A percentile compares a stretch with the other conserved stretches of the same genome.
Evolutionary conservation across 345 rosid species (phyloP).

Genomic region (Eucalyptus coolabah): DNA sequence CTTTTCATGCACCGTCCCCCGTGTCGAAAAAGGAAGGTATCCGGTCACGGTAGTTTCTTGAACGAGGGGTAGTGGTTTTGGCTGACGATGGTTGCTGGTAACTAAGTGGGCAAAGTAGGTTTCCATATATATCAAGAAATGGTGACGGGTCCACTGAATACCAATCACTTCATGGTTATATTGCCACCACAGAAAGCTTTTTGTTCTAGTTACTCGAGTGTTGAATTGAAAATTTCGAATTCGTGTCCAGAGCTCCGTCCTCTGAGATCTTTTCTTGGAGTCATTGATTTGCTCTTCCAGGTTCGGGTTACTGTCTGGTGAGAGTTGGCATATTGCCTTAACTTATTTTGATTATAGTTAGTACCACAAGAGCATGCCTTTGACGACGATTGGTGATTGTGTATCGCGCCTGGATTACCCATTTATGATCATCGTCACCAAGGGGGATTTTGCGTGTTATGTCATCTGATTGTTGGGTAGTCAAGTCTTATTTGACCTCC

Average conservation of each 20-base stretch:
- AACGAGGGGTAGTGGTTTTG: neutral
- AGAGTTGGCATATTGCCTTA: neutral
- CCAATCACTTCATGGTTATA: neutral
- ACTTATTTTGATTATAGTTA: neutral
- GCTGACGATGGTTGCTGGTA: neutral
- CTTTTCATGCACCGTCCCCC: neutral
- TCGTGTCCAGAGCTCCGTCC: neutral
- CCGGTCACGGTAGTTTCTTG: neutral
- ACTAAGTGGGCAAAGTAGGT: neutral
- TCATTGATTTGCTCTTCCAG: neutral
- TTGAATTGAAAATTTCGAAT: neutral
- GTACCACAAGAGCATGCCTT: neutral
- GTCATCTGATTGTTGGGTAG: neutral
- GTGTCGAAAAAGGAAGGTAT: neutral
- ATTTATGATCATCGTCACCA: neutral
- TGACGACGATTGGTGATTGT: neutral
- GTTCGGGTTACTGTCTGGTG: neutral
- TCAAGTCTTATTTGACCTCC: neutral
- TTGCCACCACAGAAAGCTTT: neutral
- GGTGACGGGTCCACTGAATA: neutral
- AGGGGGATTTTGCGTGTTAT: neutral
- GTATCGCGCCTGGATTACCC: neutral
- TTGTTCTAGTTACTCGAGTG: neutral
- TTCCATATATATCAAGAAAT: neutral
- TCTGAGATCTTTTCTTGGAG: neutral